Evolutionary conservation across 306 rosid genomes (phyloP).

Genomic region (Sphenostylis stenocarpa): DNA sequence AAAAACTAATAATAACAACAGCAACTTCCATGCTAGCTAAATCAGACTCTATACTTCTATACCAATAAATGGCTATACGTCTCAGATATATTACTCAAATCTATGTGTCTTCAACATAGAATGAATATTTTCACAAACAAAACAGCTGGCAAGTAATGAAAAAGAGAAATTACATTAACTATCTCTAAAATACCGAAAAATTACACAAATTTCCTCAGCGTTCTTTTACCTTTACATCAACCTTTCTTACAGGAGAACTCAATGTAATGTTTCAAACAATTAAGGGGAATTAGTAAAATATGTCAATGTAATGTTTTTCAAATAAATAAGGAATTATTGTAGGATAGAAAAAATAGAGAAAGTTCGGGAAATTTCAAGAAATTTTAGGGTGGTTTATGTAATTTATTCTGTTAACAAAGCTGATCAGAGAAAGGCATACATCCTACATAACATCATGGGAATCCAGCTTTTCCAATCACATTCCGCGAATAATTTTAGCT

Average conservation of each 20-base stretch:
- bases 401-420: background rate
- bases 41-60: slow-evolving; percentile 2
- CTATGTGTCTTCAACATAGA: background rate
- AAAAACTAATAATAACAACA: background rate
- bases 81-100: slow-evolving; percentile 10
- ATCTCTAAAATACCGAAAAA: too few relatives aligned
- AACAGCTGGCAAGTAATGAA: background rate
- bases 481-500: slow-evolving; percentile 16
- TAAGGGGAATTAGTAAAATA: too few relatives aligned
- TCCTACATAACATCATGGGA: background rate
- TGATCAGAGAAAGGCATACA: background rate
- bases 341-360: too few relatives aligned
- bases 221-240: too few relatives aligned
- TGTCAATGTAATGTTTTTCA: too few relatives aligned
- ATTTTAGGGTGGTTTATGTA: too few relatives aligned
- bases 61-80: slow-evolving; percentile 7
- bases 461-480: background rate
- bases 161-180: too few relatives aligned
- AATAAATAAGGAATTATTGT: too few relatives aligned
- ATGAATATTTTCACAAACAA: background rate
- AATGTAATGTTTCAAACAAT: too few relatives aligned
- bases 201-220: too few relatives aligned
- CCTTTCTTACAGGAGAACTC: too few relatives aligned
- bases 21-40: slow-evolving; percentile 5
- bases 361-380: too few relatives aligned